Percentiles rank a stretch among this genome's conserved stretches.
Conservation (phyloP, 1,139 yeast genomes). For the Suhomyces panamericanus region DNA sequence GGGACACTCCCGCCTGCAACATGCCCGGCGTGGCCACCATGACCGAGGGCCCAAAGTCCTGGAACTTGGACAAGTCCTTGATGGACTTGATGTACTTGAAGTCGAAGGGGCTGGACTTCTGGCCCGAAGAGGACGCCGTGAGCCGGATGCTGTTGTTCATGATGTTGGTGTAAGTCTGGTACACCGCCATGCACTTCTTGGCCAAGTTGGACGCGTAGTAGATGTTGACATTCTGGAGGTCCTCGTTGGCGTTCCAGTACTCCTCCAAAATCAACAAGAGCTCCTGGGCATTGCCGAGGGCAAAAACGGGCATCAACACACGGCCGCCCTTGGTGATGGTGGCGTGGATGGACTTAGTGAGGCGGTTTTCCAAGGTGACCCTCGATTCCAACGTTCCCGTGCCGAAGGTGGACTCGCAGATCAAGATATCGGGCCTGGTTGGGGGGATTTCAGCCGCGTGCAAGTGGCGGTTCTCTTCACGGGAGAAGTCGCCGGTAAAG, state of each 20-base stretch:
- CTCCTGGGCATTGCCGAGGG: constrained; percentile 96
- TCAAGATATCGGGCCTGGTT: constrained; percentile 80
- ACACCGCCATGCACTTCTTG: constrained; percentile 94
- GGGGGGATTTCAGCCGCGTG: constrained; percentile 96
- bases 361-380: constrained; percentile 74
- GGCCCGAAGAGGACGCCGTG: constrained; percentile 48
- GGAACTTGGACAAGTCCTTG: constrained; percentile 77
- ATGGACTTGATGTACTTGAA: constrained; percentile 84
- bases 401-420: constrained; percentile 95
- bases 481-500: constrained; percentile 94
- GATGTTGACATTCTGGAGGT: constrained; percentile 76
- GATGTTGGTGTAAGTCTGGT: constrained; percentile 93
- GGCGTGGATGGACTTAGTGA: constrained; percentile 80
- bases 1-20: constrained; percentile 93
- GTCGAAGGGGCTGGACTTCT: constrained; percentile 73
- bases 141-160: constrained; percentile 91
- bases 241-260: constrained; percentile 86
- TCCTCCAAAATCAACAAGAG: constrained; percentile 85
- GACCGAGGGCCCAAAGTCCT: constrained; percentile 94
- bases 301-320: constrained; percentile 90
- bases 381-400: constrained; percentile 97
- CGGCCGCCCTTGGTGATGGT: constrained; percentile 89
- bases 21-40: constrained; percentile 97
- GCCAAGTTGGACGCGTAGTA: constrained; percentile 94
- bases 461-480: constrained; percentile 94